Evolutionary conservation across 2,329 filamentous ascomycete genomes (phyloP).

Genomic region (Scolecobasidium constrictum): DNA sequence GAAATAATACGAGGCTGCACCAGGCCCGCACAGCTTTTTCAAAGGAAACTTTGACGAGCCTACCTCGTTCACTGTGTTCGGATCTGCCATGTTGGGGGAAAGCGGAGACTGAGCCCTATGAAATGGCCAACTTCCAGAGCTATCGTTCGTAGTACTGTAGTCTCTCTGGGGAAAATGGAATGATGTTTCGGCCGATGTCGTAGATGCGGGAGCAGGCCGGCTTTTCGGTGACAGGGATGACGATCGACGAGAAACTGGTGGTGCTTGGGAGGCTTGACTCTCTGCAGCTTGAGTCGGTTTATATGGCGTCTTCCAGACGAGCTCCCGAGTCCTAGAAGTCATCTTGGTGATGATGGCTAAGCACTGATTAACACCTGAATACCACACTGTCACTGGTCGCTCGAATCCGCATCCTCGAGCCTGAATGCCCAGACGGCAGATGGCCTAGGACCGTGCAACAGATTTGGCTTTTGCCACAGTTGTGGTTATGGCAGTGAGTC

Average conservation of each 20-base stretch:
- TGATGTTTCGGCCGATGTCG: too few species aligned
- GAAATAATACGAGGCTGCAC: background rate
- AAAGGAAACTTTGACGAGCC: slow-evolving; percentile 1
- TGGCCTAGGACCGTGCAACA: too few species aligned
- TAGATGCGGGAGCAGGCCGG: too few species aligned
- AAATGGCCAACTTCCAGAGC: background rate
- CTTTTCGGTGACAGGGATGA: too few species aligned
- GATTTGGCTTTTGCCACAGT: background rate
- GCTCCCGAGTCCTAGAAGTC: background rate
- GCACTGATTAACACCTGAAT: background rate
- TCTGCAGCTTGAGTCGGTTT: background rate
- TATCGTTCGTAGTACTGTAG: slow-evolving; percentile 13
- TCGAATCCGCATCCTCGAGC: background rate
- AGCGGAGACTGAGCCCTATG: background rate
- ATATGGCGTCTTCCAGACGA: background rate
- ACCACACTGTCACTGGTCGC: background rate
- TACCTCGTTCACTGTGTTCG: background rate
- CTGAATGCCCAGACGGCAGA: background rate
- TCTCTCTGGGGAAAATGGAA: slow-evolving; percentile 17
- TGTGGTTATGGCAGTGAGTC: too few species aligned
- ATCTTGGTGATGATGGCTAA: background rate
- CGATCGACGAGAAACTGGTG: too few species aligned
- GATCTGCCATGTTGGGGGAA: slow-evolving; percentile 2
- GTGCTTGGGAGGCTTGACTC: too few species aligned
- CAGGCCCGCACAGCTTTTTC: background rate